phyloP scores from a whole-genome alignment of 2,329 filamentous ascomycete species.

The Magnaporthiopsis poae region DNA sequence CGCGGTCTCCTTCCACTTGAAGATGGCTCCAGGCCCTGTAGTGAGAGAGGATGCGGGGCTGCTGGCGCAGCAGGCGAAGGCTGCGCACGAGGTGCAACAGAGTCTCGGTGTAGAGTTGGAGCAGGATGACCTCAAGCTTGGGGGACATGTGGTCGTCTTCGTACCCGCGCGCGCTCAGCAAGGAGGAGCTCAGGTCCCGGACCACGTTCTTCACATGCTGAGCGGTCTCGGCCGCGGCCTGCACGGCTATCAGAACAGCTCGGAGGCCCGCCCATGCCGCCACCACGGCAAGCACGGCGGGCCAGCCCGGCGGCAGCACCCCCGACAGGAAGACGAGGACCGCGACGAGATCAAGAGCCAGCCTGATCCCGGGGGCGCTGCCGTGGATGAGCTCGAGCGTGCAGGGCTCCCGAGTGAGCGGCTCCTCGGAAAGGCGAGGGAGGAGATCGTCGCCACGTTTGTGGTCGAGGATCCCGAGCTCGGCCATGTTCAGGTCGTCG shows the following conservation, averaged over 20 bases:
- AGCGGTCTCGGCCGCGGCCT: background rate
- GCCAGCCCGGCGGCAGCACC: background rate
- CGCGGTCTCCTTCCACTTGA: background rate
- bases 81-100: background rate
- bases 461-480: constrained; percentile 1
- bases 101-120: background rate
- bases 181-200: background rate
- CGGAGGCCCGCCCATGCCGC: background rate
- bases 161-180: background rate
- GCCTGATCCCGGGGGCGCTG: background rate
- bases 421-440: background rate
- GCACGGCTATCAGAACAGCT: background rate
- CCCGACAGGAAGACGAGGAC: background rate
- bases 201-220: background rate
- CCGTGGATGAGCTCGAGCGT: background rate
- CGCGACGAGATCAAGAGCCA: background rate
- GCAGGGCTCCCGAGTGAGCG: background rate
- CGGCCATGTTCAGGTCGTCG: background rate
- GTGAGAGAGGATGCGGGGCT: background rate
- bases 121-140: background rate
- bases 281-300: background rate
- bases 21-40: background rate
- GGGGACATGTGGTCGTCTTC: background rate
- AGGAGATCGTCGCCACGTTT: background rate
- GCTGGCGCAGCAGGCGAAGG: background rate